Evolutionary conservation across 495 filamentous ascomycete genomes (phyloP).

Genomic region (Penicillium chermesinum): DNA sequence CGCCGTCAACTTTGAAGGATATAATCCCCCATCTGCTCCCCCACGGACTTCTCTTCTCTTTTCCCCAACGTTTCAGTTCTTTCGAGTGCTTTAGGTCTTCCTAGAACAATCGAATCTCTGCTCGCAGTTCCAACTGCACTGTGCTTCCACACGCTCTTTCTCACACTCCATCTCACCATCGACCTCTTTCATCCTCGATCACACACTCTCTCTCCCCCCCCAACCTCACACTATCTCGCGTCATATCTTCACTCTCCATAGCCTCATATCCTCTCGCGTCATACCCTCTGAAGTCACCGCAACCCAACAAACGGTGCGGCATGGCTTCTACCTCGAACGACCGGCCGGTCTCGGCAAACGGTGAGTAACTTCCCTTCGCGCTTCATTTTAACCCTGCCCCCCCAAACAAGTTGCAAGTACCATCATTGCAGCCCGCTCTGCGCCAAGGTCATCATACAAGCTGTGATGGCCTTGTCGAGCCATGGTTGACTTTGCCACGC

Average conservation of each 20-base stretch:
- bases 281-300: background rate
- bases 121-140: background rate
- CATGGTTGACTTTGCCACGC: background rate
- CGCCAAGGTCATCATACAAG: no score
- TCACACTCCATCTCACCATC: background rate
- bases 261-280: background rate
- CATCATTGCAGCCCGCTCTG: no score
- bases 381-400: no score
- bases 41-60: background rate
- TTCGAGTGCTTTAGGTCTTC: background rate
- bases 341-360: conserved; percentile 5
- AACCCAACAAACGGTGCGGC: conserved; percentile 3
- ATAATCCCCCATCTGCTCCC: no score
- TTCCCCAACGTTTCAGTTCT: background rate
- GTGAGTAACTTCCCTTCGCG: conserved; percentile 10
- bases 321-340: conserved; percentile 12
- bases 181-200: background rate
- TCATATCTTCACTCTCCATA: no score
- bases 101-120: background rate
- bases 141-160: background rate
- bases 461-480: no score
- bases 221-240: background rate
- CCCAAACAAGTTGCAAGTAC: no score
- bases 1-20: no score
- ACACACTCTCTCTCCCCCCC: background rate